A percentile compares a stretch with the other conserved stretches of the same genome.
Conservation (phyloP, 179 eudicot genomes). For the Silene coronaria region DNA sequence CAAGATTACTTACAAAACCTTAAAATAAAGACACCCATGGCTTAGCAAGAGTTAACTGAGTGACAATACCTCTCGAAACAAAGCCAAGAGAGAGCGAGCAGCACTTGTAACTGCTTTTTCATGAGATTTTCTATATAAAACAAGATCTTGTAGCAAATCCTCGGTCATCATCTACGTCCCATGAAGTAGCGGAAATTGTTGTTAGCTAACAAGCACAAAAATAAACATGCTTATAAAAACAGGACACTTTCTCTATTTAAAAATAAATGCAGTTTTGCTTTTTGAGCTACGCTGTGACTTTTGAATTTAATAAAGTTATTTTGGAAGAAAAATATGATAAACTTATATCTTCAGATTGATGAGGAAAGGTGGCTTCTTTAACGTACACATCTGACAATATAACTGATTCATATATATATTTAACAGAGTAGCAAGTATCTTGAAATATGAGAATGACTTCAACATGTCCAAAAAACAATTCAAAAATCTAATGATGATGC, state of each 20-base stretch:
- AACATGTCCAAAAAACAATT: not conserved
- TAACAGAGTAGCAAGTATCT: not conserved
- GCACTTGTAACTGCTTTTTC: constrained; percentile 91
- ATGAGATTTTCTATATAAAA: constrained; percentile 68
- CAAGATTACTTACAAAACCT: constrained; percentile 16
- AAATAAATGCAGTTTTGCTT: too few species aligned
- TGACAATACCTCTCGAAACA: constrained; percentile 82
- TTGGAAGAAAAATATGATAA: not conserved
- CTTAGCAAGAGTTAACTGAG: constrained; percentile 9
- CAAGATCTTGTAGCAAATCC: constrained; percentile 97
- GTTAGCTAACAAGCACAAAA: constrained; percentile 2
- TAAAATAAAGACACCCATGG: not conserved
- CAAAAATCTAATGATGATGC: not conserved
- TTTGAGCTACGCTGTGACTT: too few species aligned
- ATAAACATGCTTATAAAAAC: not conserved
- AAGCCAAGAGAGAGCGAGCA: constrained; percentile 75
- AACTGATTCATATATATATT: not conserved
- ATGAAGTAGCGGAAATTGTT: constrained; percentile 13
- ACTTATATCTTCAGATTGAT: not conserved
- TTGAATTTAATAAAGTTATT: too few species aligned
- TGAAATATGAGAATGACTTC: not conserved
- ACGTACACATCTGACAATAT: not conserved
- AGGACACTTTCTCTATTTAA: not conserved
- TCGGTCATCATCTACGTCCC: constrained; percentile 82
- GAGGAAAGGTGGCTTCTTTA: not conserved